Percentiles rank a stretch among this genome's conserved stretches.
phyloP scores from a whole-genome alignment of 2,329 filamentous ascomycete species.

The Venturiaceae sp. region DNA sequence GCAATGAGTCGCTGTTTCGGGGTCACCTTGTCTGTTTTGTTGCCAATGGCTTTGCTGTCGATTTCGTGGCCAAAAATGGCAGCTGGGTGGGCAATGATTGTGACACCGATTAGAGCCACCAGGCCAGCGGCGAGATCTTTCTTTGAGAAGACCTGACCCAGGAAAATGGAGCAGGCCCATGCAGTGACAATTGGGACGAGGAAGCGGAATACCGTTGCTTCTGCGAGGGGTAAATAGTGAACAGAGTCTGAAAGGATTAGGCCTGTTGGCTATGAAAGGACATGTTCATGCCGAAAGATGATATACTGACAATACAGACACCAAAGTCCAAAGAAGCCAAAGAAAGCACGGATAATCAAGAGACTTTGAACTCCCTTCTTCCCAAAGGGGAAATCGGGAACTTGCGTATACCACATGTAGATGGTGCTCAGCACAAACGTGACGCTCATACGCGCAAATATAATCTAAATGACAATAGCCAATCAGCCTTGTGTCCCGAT shows the following conservation, averaged over 20 bases:
- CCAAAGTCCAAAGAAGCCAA: constrained; percentile 9
- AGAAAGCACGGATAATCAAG: background rate
- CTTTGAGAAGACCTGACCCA: background rate
- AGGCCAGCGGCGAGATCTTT: constrained; percentile 3
- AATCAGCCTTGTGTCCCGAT: background rate
- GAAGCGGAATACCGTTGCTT: constrained; percentile 8
- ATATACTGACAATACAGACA: constrained; percentile 7
- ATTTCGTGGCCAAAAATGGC: constrained; percentile 1
- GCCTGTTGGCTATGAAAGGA: background rate
- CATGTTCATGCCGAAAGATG: background rate
- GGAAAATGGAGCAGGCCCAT: constrained; percentile 4
- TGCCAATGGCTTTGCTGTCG: constrained; percentile 1
- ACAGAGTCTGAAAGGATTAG: constrained; percentile 3
- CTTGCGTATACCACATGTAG: constrained; percentile 8
- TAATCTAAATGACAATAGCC: constrained; percentile 9
- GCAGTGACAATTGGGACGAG: constrained; percentile 2
- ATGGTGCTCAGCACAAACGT: constrained; percentile 3
- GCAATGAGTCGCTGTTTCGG: constrained; percentile 4
- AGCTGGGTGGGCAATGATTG: constrained; percentile 4
- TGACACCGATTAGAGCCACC: constrained; percentile 3
- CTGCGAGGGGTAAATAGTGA: constrained; percentile 6
- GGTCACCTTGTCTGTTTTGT: constrained; percentile 8
- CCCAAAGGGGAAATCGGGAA: constrained; percentile 6
- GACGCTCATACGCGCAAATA: constrained; percentile 7
- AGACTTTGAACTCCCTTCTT: background rate